A percentile compares a stretch with the other conserved stretches of the same genome.
These are phyloP conservation scores for Micromonas commoda DNA, from an alignment of 139 green algal species.

Conservation along the genomic window DNA sequence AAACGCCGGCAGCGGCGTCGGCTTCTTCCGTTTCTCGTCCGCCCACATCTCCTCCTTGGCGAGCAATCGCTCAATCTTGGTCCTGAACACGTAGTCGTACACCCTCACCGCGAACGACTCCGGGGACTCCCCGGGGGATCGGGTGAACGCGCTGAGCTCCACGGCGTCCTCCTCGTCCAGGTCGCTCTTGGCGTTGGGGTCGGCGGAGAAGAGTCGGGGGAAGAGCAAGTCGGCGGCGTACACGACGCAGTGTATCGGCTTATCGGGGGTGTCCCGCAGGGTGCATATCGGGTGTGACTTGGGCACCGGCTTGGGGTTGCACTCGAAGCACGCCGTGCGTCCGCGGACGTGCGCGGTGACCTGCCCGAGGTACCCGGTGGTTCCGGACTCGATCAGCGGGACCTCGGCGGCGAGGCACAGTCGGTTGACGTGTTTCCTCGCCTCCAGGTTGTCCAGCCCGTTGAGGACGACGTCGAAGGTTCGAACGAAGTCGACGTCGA, in stretches of 20 bases:
- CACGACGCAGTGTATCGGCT: conserved; percentile 95
- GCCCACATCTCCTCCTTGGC: conserved; percentile 63
- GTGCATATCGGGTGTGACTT: conserved; percentile 97
- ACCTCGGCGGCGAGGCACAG: conserved; percentile 78
- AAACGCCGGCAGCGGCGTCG: conserved; percentile 50
- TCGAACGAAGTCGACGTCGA: conserved; percentile 80
- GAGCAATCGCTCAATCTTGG: conserved; percentile 63
- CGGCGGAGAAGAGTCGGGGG: conserved; percentile 71
- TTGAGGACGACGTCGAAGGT: conserved; percentile 90
- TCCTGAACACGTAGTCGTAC: conserved; percentile 53
- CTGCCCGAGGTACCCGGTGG: conserved; percentile 83
- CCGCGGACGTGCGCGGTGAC: conserved; percentile 82
- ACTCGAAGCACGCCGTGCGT: conserved; percentile 91
- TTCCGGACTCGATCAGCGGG: conserved; percentile 91
- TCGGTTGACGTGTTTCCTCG: conserved; percentile 81
- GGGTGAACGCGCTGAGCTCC: conserved; percentile 25
- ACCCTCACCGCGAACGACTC: conserved; percentile 60
- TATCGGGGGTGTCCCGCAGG: conserved; percentile 95
- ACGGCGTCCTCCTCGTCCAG: conserved; percentile 36
- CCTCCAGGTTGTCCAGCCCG: conserved; percentile 95
- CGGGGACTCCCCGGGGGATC: conserved; percentile 43
- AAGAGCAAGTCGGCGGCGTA: conserved; percentile 99
- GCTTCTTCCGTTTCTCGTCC: conserved; percentile 45
- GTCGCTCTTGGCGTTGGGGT: conserved; percentile 26
- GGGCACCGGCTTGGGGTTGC: conserved; percentile 65